Evolutionary conservation across 2,329 filamentous ascomycete species (phyloP).

Genomic region (Sphaerostilbella broomeana): DNA sequence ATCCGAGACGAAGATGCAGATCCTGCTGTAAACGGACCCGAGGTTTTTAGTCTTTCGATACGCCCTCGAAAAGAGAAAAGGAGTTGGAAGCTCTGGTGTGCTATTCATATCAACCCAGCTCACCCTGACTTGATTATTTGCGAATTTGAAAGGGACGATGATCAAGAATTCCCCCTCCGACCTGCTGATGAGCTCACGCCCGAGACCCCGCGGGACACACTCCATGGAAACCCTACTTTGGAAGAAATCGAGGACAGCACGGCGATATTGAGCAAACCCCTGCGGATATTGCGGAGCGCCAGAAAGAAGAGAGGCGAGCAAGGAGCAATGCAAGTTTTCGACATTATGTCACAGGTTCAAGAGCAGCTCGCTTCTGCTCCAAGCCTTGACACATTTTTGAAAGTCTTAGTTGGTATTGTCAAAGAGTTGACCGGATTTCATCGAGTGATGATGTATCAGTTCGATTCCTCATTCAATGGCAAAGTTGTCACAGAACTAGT

Average conservation of each 20-base stretch:
- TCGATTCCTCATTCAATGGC: slow-evolving; percentile 75
- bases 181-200: slow-evolving; percentile 54
- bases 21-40: slow-evolving; percentile 67
- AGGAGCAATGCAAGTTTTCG: slow-evolving; percentile 82
- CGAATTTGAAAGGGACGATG: slow-evolving; percentile 83
- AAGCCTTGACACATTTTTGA: slow-evolving; percentile 66
- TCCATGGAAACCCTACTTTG: slow-evolving; percentile 63
- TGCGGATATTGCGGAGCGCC: slow-evolving; percentile 70
- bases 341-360: slow-evolving; percentile 86
- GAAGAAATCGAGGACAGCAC: slow-evolving; percentile 74
- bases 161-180: slow-evolving; percentile 59
- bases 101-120: slow-evolving; percentile 66
- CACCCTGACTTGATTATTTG: slow-evolving; percentile 71
- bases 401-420: slow-evolving; percentile 75
- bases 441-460: slow-evolving; percentile 89
- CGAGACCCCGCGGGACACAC: slow-evolving; percentile 63
- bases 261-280: slow-evolving; percentile 64
- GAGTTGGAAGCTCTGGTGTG: slow-evolving; percentile 74
- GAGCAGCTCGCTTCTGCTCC: slow-evolving; percentile 72
- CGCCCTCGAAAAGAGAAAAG: slow-evolving; percentile 47
- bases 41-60: slow-evolving; percentile 76
- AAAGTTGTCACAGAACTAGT: slow-evolving; percentile 83
- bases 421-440: slow-evolving; percentile 90
- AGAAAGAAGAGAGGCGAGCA: slow-evolving; percentile 71
- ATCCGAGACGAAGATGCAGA: slow-evolving; percentile 77